Conservation (phyloP, 1,139 yeast genomes). For the Debaryomycetaceae sp. region DNA sequence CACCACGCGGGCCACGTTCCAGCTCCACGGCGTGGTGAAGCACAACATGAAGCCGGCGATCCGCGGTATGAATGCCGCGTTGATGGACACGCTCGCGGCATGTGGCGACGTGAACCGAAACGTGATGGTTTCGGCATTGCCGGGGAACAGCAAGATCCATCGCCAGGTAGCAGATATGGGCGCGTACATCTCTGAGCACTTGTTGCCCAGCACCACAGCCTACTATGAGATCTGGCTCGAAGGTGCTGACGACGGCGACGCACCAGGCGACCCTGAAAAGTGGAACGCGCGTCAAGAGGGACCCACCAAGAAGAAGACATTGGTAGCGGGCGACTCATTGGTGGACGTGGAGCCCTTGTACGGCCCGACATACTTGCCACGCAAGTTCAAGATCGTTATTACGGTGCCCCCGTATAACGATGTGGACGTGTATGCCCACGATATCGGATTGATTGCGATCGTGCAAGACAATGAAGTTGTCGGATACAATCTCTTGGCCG, state of each 20-base stretch:
- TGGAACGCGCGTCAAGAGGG: constrained; percentile 71
- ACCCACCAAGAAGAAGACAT: constrained; percentile 68
- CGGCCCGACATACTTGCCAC: constrained; percentile 81
- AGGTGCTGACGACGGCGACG: constrained; percentile 71
- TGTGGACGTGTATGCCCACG: constrained; percentile 94
- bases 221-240: constrained; percentile 96
- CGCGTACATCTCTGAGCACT: constrained; percentile 59
- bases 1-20: constrained; percentile 96
- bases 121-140: constrained; percentile 84
- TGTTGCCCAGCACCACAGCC: constrained; percentile 87
- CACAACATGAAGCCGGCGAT: constrained; percentile 83
- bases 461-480: constrained; percentile 47
- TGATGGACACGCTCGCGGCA: constrained; percentile 93
- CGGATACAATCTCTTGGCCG: constrained; percentile 85
- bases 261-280: constrained; percentile 53
- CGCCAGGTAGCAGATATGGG: constrained; percentile 60
- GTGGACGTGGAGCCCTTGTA: constrained; percentile 82
- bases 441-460: constrained; percentile 86
- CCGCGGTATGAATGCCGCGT: constrained; percentile 82
- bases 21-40: constrained; percentile 90
- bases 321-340: constrained; percentile 79
- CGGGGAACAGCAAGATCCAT: constrained; percentile 76
- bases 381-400: constrained; percentile 91
- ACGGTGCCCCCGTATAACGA: constrained; percentile 96
- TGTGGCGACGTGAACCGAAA: constrained; percentile 98